Conservation (phyloP, 192 early-diverging fungal species). For the Obelidium mucronatum region DNA sequence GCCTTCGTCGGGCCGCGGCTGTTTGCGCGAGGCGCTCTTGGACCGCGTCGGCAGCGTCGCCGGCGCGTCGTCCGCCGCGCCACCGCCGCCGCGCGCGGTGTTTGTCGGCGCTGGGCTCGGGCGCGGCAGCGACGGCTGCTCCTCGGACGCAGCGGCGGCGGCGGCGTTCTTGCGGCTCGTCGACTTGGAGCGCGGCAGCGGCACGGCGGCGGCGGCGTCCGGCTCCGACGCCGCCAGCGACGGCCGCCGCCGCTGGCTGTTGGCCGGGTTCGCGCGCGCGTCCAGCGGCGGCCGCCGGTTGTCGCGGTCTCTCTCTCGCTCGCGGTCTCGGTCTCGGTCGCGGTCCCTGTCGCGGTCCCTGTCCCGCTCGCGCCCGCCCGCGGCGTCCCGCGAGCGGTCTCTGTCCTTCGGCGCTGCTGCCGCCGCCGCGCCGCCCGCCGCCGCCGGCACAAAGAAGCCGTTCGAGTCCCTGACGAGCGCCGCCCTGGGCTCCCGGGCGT, state of each 20-base stretch:
- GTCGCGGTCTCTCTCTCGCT: background rate
- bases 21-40: background rate
- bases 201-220: background rate
- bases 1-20: background rate
- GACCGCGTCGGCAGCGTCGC: too few species aligned
- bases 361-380: constrained; percentile 15
- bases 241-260: background rate
- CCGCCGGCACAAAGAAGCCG: constrained; percentile 25
- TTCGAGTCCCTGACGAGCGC: constrained; percentile 7
- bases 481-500: background rate
- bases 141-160: background rate
- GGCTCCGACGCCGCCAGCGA: too few species aligned
- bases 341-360: constrained; percentile 14
- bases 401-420: constrained; percentile 15
- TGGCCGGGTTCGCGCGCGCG: background rate
- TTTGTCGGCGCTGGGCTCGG: too few species aligned
- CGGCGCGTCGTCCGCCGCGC: too few species aligned
- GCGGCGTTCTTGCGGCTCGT: background rate
- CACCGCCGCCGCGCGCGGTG: too few species aligned
- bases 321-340: background rate
- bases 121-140: background rate
- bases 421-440: background rate
- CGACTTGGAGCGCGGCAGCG: background rate
- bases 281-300: background rate
- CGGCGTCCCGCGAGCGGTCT: constrained; percentile 25